These are phyloP conservation scores for Fraxinus albicans DNA, from an alignment of 305 asterid genomes.

Conservation along the genomic window DNA sequence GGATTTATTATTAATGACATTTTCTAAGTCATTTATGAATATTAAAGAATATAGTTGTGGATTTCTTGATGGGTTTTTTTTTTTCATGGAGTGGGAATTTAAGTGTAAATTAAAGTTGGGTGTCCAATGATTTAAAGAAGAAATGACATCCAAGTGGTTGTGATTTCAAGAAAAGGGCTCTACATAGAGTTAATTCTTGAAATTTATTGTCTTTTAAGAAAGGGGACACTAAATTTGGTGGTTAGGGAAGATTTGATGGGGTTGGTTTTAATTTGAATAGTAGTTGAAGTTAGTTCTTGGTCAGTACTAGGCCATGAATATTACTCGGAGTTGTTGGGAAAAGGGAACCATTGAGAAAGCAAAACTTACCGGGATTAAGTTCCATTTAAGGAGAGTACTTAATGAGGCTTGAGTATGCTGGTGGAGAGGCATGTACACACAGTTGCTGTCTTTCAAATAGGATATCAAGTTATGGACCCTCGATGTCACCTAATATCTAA, in stretches of 20 bases:
- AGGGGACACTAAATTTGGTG: background rate
- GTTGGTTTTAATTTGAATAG: background rate
- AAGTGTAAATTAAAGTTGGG: conserved; percentile 21
- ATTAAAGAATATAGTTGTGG: conserved; percentile 24
- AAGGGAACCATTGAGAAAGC: background rate
- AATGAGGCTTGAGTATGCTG: conserved; percentile 1
- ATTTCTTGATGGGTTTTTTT: conserved; percentile 31
- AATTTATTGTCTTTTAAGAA: conserved; percentile 11
- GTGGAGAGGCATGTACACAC: background rate
- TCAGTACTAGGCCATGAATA: background rate
- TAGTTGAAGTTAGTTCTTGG: background rate
- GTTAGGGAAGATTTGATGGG: conserved; percentile 13
- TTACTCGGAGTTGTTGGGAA: conserved; percentile 9
- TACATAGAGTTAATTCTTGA: conserved; percentile 11
- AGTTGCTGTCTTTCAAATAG: background rate
- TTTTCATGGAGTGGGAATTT: conserved; percentile 27
- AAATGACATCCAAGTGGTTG: background rate
- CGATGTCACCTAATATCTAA: background rate
- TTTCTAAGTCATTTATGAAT: conserved; percentile 24
- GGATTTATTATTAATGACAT: background rate
- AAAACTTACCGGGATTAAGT: background rate
- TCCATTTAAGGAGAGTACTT: conserved; percentile 3
- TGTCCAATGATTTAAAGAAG: conserved; percentile 23
- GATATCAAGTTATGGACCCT: background rate
- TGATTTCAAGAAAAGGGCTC: conserved; percentile 6